phyloP scores from a whole-genome alignment of 805 yeast genomes.

The Saturnispora ahearnii region DNA sequence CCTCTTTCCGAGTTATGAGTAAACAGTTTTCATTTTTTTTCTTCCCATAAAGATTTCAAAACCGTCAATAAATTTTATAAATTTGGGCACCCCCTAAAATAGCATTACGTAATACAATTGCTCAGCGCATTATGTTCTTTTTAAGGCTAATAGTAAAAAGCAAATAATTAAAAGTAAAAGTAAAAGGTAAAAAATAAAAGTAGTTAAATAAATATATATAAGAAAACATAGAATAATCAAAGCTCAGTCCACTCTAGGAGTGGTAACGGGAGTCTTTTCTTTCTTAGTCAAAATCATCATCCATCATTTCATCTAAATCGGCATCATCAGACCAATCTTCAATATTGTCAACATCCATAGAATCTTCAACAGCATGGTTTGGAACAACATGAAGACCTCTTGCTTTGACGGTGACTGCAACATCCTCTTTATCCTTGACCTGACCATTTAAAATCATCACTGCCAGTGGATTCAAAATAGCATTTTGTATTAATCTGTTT shows the following conservation, averaged over 20 bases:
- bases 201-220: not conserved
- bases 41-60: not conserved
- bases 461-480: conserved; percentile 81
- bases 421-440: conserved; percentile 79
- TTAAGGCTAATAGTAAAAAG: not conserved
- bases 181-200: not conserved
- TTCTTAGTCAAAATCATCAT: conserved; percentile 13
- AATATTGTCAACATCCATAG: conserved; percentile 46
- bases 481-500: conserved; percentile 82
- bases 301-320: conserved; percentile 37
- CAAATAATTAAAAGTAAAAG: not conserved
- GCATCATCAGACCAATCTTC: conserved; percentile 57
- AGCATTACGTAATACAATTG: not conserved
- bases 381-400: conserved; percentile 75
- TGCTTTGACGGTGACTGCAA: conserved; percentile 46
- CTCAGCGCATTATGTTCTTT: not conserved
- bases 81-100: too few relatives aligned
- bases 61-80: not conserved
- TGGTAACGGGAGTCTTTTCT: not conserved
- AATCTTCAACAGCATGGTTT: conserved; percentile 61
- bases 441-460: conserved; percentile 82
- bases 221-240: too few relatives aligned
- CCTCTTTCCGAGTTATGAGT: not conserved
- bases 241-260: too few relatives aligned
- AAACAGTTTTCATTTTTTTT: not conserved